Conservation (phyloP, 495 filamentous ascomycete genomes). For the Aspergillus nanangensis region DNA sequence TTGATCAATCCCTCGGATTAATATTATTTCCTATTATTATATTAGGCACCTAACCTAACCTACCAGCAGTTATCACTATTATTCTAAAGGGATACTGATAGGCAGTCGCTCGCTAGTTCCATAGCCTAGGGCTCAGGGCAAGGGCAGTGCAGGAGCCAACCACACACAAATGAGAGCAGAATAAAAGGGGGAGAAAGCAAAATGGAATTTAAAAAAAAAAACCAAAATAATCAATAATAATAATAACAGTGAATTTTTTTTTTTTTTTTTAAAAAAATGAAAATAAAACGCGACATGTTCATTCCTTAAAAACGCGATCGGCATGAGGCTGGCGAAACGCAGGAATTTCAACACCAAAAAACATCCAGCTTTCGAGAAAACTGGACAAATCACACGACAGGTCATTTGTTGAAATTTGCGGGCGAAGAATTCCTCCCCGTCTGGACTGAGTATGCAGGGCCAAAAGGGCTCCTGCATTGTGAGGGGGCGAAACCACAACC, state of each 20-base stretch:
- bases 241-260: background rate
- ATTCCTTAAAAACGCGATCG: constrained; percentile 14
- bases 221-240: background rate
- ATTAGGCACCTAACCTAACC: no score
- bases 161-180: background rate
- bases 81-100: background rate
- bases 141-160: constrained; percentile 8
- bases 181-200: background rate
- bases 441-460: constrained; percentile 6
- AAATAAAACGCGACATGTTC: background rate
- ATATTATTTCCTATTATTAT: no score
- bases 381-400: constrained; percentile 6
- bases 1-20: no score
- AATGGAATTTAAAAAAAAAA: background rate
- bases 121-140: constrained; percentile 24
- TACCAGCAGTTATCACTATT: background rate
- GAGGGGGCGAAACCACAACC: no score
- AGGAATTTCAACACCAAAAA: background rate
- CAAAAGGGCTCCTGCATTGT: background rate
- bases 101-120: background rate
- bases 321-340: constrained; percentile 11
- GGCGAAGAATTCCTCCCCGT: background rate
- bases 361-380: background rate
- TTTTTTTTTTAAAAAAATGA: background rate
- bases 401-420: background rate